A percentile compares a stretch with the other conserved stretches of the same genome.
Evolutionary conservation across 2,329 filamentous ascomycete genomes (phyloP).

Genomic region (Botrytis porri): DNA sequence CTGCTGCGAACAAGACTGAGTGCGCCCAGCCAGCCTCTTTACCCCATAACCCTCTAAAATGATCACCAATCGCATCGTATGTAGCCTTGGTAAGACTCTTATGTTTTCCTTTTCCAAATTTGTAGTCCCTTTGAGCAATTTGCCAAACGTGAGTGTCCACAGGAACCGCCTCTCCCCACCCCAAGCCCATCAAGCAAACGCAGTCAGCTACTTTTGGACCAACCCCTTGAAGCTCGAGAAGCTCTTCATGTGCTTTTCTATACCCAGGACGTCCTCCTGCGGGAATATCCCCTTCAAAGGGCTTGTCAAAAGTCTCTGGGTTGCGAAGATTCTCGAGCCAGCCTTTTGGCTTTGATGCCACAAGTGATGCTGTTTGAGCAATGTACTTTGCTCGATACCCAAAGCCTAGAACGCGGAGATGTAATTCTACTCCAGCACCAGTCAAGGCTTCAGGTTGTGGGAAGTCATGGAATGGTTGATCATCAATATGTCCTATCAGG

Average conservation of each 20-base stretch:
- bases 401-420: conserved; percentile 81
- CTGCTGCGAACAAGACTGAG: conserved; percentile 92
- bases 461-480: conserved; percentile 80
- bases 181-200: conserved; percentile 91
- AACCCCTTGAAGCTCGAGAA: conserved; percentile 80
- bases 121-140: conserved; percentile 94
- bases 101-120: conserved; percentile 77
- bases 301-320: conserved; percentile 74
- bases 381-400: conserved; percentile 95
- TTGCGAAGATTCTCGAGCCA: conserved; percentile 83
- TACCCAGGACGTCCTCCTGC: conserved; percentile 51
- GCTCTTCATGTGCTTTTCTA: conserved; percentile 78
- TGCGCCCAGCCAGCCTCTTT: conserved; percentile 96
- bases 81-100: conserved; percentile 85
- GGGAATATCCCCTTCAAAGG: conserved; percentile 46
- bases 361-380: conserved; percentile 74
- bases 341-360: conserved; percentile 62
- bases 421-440: conserved; percentile 70
- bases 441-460: conserved; percentile 73
- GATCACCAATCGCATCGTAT: conserved; percentile 86
- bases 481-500: conserved; percentile 66
- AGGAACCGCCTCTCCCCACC: conserved; percentile 92
- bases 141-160: conserved; percentile 99
- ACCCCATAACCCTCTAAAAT: conserved; percentile 88
- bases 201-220: conserved; percentile 97